A percentile compares a stretch with the other conserved stretches of the same genome.
phyloP scores from a whole-genome alignment of 257 asterid species.

The Primulina huaijiensis region DNA sequence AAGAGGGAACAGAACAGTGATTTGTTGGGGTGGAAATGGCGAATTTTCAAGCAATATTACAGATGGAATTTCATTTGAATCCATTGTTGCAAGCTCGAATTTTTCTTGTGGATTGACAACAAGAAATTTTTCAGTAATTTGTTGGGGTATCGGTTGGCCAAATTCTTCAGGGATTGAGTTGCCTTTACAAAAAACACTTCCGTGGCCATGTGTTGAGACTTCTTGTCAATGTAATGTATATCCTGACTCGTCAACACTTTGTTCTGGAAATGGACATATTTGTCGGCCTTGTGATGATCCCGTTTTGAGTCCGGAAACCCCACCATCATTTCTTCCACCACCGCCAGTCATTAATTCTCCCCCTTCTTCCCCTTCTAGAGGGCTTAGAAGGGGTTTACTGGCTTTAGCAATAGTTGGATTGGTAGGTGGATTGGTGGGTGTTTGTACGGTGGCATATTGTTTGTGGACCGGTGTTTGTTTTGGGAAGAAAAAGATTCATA shows the following conservation, averaged over 20 bases:
- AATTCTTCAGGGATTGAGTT: constrained; percentile 39
- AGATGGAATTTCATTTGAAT: constrained; percentile 53
- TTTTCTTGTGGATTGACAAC: constrained; percentile 72
- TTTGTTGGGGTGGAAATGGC: constrained; percentile 77
- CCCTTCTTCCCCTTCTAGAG: constrained; percentile 35
- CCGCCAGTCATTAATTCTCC: constrained; percentile 17
- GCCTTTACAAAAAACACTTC: constrained; percentile 58
- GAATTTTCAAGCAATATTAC: constrained; percentile 30
- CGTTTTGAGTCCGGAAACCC: background rate
- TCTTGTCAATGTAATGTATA: constrained; percentile 60
- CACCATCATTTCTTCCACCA: background rate
- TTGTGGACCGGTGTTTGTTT: constrained; percentile 73
- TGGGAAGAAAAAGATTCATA: constrained; percentile 78
- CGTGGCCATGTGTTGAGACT: constrained; percentile 60
- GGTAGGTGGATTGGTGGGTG: constrained; percentile 67
- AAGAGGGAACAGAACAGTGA: constrained; percentile 47
- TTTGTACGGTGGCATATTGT: constrained; percentile 53
- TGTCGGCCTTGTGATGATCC: constrained; percentile 66
- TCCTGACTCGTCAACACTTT: constrained; percentile 57
- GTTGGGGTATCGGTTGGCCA: constrained; percentile 90
- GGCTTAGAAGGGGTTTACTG: constrained; percentile 53
- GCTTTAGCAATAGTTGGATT: constrained; percentile 67
- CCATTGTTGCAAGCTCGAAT: constrained; percentile 61
- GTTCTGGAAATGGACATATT: constrained; percentile 69
- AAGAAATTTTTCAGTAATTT: constrained; percentile 54